Base-by-base conservation (phyloP, 192 early-diverging fungal genomes). In the Backusella luteola region DNA sequence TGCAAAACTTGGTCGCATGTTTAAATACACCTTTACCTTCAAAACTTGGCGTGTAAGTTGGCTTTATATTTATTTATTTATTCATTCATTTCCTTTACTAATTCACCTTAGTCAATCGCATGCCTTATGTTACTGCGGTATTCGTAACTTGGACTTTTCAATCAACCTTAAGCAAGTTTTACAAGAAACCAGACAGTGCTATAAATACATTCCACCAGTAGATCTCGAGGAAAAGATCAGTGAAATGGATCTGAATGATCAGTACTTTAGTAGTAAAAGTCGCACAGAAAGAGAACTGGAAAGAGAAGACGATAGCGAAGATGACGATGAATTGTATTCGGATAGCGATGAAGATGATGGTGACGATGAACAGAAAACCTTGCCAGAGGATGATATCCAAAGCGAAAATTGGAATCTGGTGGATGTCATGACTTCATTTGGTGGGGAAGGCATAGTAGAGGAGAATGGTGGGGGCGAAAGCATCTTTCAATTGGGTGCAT, bases 21-120 rank as follows among this genome's bases (percentile, higher is more conserved):
- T 88, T 87, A 41, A 29, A 74, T 38, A 76, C 87, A 9, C 66
- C 82, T 15, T 63, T 29, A 21, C 66, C 82, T 19, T 26, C 21
- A 29, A 83, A 84, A 59, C 78, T 90, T 41, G 89, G 89, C 56
- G 72, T 85, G 77, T 90, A 84, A 71, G 78, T 82, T 11, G 29
- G n/a, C 1, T 15, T 34, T 68, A 6, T 29, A 9, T 69, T 9
- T 15, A 1, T 59, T 23, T 68, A 35, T 34, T 29, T 29, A 29
- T 29, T 23, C 52, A 35, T 34, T 29, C 1, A 29, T 29, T 19
- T 23, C 8, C 23, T 11, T 59, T 3, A 11, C 7, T 59, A 59
- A 23, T 6, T 36, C 63, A 52, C 8, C 12, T 3, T 72, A 83
- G 82, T 11, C 72, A 53, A 2, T 83, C 82, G 2, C 82, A 83